Evolutionary conservation across 1,284 basidiomycete species (phyloP).

Genomic region (Apiotrichum montevideense): DNA sequence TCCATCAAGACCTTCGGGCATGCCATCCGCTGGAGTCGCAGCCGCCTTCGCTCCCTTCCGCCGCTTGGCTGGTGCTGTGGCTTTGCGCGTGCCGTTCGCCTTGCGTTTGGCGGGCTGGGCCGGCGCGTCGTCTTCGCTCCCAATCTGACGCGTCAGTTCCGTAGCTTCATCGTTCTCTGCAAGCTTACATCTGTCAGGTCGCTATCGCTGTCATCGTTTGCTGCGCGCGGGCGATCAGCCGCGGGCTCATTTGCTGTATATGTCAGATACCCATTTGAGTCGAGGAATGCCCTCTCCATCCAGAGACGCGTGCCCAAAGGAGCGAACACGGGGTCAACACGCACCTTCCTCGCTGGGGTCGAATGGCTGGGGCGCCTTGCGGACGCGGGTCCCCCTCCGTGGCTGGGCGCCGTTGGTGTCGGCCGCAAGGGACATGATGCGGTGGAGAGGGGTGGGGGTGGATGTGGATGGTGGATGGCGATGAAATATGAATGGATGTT

Average conservation of each 20-base stretch:
- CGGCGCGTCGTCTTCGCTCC: slow-evolving; percentile 6
- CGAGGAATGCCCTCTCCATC: no score
- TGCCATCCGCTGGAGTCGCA: slow-evolving; percentile 2
- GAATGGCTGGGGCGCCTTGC: slow-evolving; percentile 35
- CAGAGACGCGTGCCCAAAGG: no score
- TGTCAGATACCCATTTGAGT: no score
- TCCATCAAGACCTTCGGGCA: slow-evolving; percentile 19
- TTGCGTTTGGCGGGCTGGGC: slow-evolving; percentile 11
- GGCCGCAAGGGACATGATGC: slow-evolving; percentile 19
- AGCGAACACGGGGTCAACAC: not conserved
- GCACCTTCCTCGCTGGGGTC: slow-evolving; percentile 5
- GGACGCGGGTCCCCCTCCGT: slow-evolving; percentile 30
- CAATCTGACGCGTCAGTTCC: not conserved
- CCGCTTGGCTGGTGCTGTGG: slow-evolving; percentile 9
- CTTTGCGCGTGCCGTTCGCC: slow-evolving; percentile 9
- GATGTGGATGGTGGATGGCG: not conserved
- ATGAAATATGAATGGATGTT: no score
- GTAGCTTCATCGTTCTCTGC: no score
- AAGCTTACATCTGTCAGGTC: not conserved
- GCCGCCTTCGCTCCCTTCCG: slow-evolving; percentile 12
- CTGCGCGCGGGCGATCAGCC: not conserved
- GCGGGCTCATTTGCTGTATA: no score
- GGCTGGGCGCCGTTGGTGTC: slow-evolving; percentile 21
- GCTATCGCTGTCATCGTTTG: not conserved
- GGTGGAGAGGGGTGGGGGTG: slow-evolving; percentile 1